Base-by-base conservation (phyloP, 768 basidiomycete species). In the Rhodosporidiobolus sp. region DNA sequence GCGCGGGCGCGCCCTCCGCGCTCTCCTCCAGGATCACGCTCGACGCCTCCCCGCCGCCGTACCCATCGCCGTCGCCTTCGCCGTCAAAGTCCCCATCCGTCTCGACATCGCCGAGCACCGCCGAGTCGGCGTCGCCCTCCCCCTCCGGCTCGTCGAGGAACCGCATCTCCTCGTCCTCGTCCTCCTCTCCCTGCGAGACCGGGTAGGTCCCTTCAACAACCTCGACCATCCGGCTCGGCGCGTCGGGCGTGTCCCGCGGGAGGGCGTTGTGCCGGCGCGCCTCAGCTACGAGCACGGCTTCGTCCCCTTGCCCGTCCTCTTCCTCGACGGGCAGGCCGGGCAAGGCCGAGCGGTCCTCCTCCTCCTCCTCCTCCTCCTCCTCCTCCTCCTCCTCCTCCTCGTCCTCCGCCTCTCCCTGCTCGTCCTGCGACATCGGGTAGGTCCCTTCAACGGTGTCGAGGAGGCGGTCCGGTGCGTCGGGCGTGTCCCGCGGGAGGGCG, bases 111-210 rank as follows among this genome's bases (percentile, higher is more conserved):
- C 30, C 67, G 32, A 24, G 19, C 43, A 38, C 54, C 12, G 53
- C 64, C 3, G 49, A 17, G n/a, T 52, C 52, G 59, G 43, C 30
- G 11, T 59, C 57, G 45, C 45, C 67, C 50, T 43, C 53, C 26
- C 46, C 67, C 30, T 54, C 59, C 10, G 30, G 52, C 32, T 32
- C 46, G 20, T 34, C 62, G 38, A 11, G 4, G 28, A 50, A n/a
- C 35, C 35, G 17, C 56, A 34, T 68, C 66, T 43, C 67, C 43
- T 38, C 50, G 3, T 48, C 60, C 20, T 69, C 61, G 8, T 34
- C 54, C 30, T 48, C 32, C 30, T 10, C 46, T 2, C n/a, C 62
- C 46, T 14, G n/a, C 4, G 56, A 26, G 50, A 22, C 3, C 24
- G 56, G 56, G 28, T 57, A 57, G 14, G 56, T 38, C 35, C 56